Percentiles rank a stretch among this genome's conserved stretches.
These are phyloP conservation scores for Rhodotorula sp. DNA, from an alignment of 1,284 basidiomycete species.

Conservation along the genomic window DNA sequence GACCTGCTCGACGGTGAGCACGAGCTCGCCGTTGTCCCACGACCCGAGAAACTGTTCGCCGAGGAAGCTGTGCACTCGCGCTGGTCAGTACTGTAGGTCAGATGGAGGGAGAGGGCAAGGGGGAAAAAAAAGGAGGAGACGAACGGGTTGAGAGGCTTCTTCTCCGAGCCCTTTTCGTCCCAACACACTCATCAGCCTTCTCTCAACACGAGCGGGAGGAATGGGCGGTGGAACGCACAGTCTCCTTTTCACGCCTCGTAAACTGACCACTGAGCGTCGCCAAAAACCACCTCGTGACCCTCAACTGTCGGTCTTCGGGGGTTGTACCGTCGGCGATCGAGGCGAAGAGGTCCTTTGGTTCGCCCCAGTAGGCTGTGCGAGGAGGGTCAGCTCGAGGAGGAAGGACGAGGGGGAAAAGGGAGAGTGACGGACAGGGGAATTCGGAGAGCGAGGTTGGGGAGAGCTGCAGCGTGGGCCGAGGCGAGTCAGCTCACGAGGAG, in stretches of 20 bases:
- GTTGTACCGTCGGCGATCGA: constrained; percentile 73
- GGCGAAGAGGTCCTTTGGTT: constrained; percentile 49
- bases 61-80: constrained; percentile 21
- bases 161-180: constrained; percentile 71
- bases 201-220: too few relatives aligned
- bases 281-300: constrained; percentile 87
- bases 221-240: constrained; percentile 12
- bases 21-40: constrained; percentile 84
- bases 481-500: constrained; percentile 61
- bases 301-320: constrained; percentile 68
- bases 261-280: constrained; percentile 51
- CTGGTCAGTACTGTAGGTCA: constrained; percentile 2
- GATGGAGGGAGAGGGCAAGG: constrained; percentile 7
- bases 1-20: constrained; percentile 93
- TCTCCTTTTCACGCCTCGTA: constrained; percentile 44
- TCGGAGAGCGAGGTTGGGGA: constrained; percentile 58
- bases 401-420: constrained; percentile 59
- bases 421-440: constrained; percentile 58
- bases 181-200: neutral
- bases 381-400: neutral
- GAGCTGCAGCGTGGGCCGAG: constrained; percentile 35
- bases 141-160: constrained; percentile 61
- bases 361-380: constrained; percentile 23
- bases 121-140: neutral
- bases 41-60: constrained; percentile 76